Base-by-base conservation (phyloP, 495 filamentous ascomycete species). In the Cercophora newfieldiana region DNA sequence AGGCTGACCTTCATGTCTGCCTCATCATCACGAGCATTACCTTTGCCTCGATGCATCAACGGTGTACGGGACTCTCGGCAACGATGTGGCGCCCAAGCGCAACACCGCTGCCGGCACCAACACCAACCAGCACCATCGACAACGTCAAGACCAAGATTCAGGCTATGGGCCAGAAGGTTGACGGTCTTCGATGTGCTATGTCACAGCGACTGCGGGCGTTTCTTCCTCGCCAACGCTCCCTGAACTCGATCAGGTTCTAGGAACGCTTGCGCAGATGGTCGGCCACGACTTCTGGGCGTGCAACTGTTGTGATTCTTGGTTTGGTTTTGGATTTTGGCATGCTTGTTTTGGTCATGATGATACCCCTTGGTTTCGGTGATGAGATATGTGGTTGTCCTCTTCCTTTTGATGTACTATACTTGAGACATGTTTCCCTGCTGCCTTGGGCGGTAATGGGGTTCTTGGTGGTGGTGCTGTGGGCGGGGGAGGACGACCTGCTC, bases 381-480 rank as follows among this genome's bases (percentile, higher is more conserved):
- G 68, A 68, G 63, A 72, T 68, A 72, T 71, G 72, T 71, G 66
- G 70, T 71, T 69, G 68, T 69, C 66, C 72, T 71, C 62, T 31
- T 66, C 59, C 60, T 26, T 64, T 68, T 37, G 57, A 26, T 72
- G 62, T 70, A 62, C 63, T 66, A 12, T 67, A 59, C 59, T 67
- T 37, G 50, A n/a, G 30, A 60, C 66, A 55, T 63, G 30, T 58
- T 59, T 30, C 28, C 44, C 54, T 30, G 59, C 59, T 30, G 59
- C 28, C 25, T 29, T 2, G 6, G 30, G 8, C 29, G 25, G 54
- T 7, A 33, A 26, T 22, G 22, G 47, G 56, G 25, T 25, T 12
- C 28, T 30, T 64, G 62, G 67, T 49, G 59, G 68, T 60, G 57
- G 57, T 29, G 64, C 25, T 67, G 49, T 57, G 25, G 68, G 57